Evolutionary conservation across 352 stramenopile genomes (phyloP), one percentile per base, ranked within the genome.

Genomic region (Thraustochytrium striatum): DNA sequence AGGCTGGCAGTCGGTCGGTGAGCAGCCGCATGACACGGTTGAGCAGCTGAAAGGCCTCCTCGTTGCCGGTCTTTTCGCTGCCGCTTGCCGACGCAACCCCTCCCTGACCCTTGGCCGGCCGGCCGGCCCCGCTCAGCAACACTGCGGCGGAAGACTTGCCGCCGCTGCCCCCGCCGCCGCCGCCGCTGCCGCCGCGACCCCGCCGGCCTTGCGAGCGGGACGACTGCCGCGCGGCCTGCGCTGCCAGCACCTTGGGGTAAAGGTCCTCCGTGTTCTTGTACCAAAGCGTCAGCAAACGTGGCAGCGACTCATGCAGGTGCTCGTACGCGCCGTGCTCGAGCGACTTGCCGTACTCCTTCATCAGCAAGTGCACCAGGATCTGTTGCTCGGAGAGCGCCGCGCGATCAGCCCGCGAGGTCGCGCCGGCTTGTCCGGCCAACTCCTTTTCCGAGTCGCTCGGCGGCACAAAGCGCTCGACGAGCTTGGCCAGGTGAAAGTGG

Each of bases 1-100:
- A 94, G 3, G 90, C 86, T 3, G 61, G 38, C 65, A 82, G 16
- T 2, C 21, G 32, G 39, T 47, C 32, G 25, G 3, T 13, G 7
- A 82, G 65, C 0, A 19, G 25, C 25, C 16, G 3, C 33, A 81
- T 81, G 32, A 43, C 8, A 19, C 30, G 39, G 5, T n/a, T 33
- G 13, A 81, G 50, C 3, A 2, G 11, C 2, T 36, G 16, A 13
- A 72, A 57, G 7, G 32, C 3, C 25, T 32, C 47, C 32, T 68
- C 47, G 13, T 32, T 8, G 7, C 0, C 16, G 8, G 3, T 36
- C 13, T 16, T 36, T 8, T 47, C 11, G 3, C 13, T 30, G 35
- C 39, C 43, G 28, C 47, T 21, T 30, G 7, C 2, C 32, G n/a
- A 2, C 30, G 36, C 19, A 9, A 1, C 25, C 0, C 28, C 8